Conservation (phyloP, 2,329 filamentous ascomycete species). For the Nothophaeocryptopus gaeumannii region DNA sequence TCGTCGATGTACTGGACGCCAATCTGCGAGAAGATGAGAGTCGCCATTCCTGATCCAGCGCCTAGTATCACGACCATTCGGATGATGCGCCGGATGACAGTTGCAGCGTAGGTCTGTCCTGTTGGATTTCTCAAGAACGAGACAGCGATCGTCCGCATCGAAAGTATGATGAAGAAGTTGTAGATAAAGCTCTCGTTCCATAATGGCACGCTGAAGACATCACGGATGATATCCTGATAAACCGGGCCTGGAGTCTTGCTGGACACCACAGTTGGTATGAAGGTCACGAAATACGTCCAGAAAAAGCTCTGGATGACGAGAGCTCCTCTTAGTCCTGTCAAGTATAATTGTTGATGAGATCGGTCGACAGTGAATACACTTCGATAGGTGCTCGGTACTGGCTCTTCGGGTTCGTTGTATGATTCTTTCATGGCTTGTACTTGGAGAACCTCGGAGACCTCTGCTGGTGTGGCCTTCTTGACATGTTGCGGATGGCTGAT, state of each 20-base stretch:
- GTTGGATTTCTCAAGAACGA: constrained; percentile 42
- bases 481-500: too few species aligned
- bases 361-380: not conserved
- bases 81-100: constrained; percentile 43
- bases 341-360: constrained; percentile 30
- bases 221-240: constrained; percentile 44
- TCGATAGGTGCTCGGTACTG: not conserved
- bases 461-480: too few species aligned
- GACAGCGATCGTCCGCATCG: constrained; percentile 43
- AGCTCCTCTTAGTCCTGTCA: constrained; percentile 46
- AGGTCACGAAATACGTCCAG: constrained; percentile 47
- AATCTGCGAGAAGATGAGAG: constrained; percentile 36
- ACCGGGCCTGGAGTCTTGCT: constrained; percentile 37
- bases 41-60: constrained; percentile 41
- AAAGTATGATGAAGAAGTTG: constrained; percentile 47
- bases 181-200: constrained; percentile 48
- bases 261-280: constrained; percentile 44
- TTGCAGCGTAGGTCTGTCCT: constrained; percentile 38
- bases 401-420: too few species aligned
- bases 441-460: too few species aligned
- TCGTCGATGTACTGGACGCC: constrained; percentile 37
- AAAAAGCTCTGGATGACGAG: constrained; percentile 44
- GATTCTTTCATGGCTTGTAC: too few species aligned
- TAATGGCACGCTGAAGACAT: constrained; percentile 45
- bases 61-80: constrained; percentile 44